These are phyloP conservation scores for Neonectria faginata DNA, from an alignment of 2,329 filamentous ascomycete genomes.

Conservation along the genomic window DNA sequence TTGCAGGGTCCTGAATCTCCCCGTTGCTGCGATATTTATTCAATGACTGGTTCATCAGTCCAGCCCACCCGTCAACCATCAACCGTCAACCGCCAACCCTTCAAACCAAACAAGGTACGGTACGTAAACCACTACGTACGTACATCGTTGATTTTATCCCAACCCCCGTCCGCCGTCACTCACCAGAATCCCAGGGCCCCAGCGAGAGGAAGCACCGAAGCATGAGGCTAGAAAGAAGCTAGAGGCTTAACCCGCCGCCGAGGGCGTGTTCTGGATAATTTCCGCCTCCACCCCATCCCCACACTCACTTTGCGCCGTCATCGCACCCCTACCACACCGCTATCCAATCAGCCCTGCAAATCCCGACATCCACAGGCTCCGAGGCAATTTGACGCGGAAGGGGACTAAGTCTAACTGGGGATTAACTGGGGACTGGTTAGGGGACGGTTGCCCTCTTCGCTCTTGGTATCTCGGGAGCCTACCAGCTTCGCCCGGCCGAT, in stretches of 20 bases:
- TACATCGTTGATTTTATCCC: not conserved
- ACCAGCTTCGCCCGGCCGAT: conserved; percentile 37
- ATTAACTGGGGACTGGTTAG: not conserved
- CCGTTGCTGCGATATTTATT: conserved; percentile 33
- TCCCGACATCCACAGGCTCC: conserved; percentile 23
- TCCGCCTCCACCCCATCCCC: conserved; percentile 37
- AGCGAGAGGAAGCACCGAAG: conserved; percentile 17
- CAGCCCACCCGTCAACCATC: not conserved
- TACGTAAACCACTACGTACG: not conserved
- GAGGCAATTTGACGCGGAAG: conserved; percentile 35
- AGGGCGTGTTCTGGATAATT: conserved; percentile 43
- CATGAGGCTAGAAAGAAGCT: conserved; percentile 31
- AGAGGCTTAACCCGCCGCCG: conserved; percentile 24
- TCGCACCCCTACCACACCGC: conserved; percentile 38
- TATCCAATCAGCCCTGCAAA: conserved; percentile 45
- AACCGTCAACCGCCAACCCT: not conserved
- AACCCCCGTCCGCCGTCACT: conserved; percentile 4
- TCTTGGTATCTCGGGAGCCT: conserved; percentile 12
- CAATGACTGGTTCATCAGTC: conserved; percentile 14
- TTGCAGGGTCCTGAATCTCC: conserved; percentile 12
- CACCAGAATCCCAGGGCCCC: conserved; percentile 9
- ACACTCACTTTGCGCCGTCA: conserved; percentile 37
- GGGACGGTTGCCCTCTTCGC: not conserved
- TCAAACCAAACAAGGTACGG: not conserved
- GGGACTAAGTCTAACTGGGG: conserved; percentile 1